phyloP scores from a whole-genome alignment of 1,284 basidiomycete genomes.

The Jaminaea rosea region DNA sequence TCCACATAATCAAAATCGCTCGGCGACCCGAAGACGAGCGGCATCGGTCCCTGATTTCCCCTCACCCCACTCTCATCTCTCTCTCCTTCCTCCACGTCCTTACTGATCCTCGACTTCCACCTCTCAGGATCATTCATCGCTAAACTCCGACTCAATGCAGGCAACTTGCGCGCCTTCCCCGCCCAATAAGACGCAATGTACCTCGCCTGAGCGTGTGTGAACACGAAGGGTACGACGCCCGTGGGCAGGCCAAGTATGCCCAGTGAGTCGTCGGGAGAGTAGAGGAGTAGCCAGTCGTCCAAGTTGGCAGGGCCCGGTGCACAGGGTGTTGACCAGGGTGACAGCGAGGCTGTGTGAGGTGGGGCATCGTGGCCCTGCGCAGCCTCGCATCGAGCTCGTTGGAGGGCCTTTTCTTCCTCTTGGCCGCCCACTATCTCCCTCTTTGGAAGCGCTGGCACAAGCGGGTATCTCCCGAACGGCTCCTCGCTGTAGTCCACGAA shows the following conservation, averaged over 20 bases:
- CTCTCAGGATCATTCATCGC: background rate
- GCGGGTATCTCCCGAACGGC: slow-evolving; percentile 13
- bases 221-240: slow-evolving; percentile 39
- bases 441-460: slow-evolving; percentile 8
- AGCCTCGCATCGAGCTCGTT: background rate
- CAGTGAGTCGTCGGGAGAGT: slow-evolving; percentile 20
- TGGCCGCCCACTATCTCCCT: background rate
- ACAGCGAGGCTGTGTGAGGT: background rate
- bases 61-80: background rate
- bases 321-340: too few species aligned
- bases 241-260: slow-evolving; percentile 33
- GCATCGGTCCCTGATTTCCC: slow-evolving; percentile 8
- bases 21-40: slow-evolving; percentile 12
- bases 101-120: slow-evolving; percentile 11
- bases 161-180: background rate
- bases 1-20: slow-evolving; percentile 27
- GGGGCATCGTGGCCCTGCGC: background rate
- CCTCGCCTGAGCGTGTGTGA: slow-evolving; percentile 31
- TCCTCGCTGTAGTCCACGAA: slow-evolving; percentile 16
- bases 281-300: slow-evolving; percentile 42
- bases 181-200: slow-evolving; percentile 11
- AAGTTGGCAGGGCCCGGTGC: slow-evolving; percentile 21
- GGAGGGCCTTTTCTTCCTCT: slow-evolving; percentile 3
- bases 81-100: slow-evolving; percentile 1
- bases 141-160: background rate